Evolutionary conservation across 495 filamentous ascomycete genomes (phyloP).

Genomic region (Letharia columbiana): DNA sequence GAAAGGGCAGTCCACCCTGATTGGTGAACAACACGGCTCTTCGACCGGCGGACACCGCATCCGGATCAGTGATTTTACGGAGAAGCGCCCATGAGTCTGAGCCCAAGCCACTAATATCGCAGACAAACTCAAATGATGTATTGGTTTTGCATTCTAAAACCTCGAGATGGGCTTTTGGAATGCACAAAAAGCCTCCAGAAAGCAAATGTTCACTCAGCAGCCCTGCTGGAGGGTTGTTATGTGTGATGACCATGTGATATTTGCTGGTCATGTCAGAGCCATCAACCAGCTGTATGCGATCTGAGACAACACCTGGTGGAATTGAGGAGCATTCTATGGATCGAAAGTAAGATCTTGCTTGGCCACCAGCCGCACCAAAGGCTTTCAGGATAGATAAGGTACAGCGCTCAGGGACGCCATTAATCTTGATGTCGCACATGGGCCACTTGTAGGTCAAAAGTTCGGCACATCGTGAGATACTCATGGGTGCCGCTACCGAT

Average conservation of each 20-base stretch:
- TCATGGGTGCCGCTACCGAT: neutral
- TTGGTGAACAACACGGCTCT: neutral
- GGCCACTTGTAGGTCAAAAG: slow-evolving; percentile 27
- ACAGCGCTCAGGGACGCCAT: neutral
- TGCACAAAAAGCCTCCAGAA: neutral
- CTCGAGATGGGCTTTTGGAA: neutral
- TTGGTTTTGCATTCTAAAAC: neutral
- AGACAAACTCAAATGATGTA: neutral
- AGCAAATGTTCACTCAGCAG: neutral
- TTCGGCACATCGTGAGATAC: slow-evolving; percentile 1
- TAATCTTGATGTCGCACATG: slow-evolving; percentile 20
- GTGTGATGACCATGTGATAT: neutral
- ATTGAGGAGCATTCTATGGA: neutral
- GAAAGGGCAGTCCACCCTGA: neutral
- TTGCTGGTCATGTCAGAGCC: neutral
- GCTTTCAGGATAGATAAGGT: neutral
- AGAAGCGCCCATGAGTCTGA: neutral
- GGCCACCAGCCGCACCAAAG: neutral
- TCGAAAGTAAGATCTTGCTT: slow-evolving; percentile 8
- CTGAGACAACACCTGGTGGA: neutral
- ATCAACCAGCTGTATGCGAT: neutral
- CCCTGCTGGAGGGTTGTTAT: neutral
- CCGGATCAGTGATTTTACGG: neutral
- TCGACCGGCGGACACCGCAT: neutral
- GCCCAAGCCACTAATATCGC: neutral